Base-by-base conservation (phyloP, 1,284 basidiomycete species). In the Agroathelia rolfsii region DNA sequence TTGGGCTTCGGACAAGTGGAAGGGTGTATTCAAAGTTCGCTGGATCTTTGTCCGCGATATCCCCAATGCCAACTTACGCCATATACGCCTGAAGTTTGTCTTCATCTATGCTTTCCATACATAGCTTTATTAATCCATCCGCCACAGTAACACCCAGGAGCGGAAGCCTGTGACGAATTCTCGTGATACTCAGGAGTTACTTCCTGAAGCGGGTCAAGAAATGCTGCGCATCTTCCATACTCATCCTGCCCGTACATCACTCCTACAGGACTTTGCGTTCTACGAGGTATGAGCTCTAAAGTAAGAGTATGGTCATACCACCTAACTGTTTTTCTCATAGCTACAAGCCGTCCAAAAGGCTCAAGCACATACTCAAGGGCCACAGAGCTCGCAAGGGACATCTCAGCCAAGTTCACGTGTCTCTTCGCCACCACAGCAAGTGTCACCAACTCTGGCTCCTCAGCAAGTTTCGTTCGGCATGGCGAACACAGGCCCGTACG, bases 1-100 rank as follows among this genome's bases (percentile, higher is more conserved):
- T 6, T 96, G 92, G 92, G 89, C 90, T 0, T 92, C 90, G 23
- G 89, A 95, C 60, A 96, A 96, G 55, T 96, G 92, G 92, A 95
- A 96, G 59, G 92, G 92, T 14, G 87, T 93, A 33, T 93, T 94
- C 66, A 89, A 88, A 59, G 86, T 94, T 34, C 72, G 80, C 38
- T 96, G 93, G 92, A 81, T 94, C 46, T 95, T 89, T 51, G 89
- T 96, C 34, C 79, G 89, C 37, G 92, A 94, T 50, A 88, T 95
- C 31, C 90, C 90, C 11, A 90, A 93, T 44, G 71, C 82, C 47
- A 81, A 76, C 38, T 58, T 90, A 31, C 71, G 85, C 32, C 86
- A 89, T 54, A 89, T 89, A 48, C 76, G 82, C 42, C 59, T 93
- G 34, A 77, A 81, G 88, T 88, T 47, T 25, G 69, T 56, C 8